These are phyloP conservation scores for Aspergillus chevalieri DNA, from an alignment of 2,329 filamentous ascomycete genomes.

Conservation along the genomic window DNA sequence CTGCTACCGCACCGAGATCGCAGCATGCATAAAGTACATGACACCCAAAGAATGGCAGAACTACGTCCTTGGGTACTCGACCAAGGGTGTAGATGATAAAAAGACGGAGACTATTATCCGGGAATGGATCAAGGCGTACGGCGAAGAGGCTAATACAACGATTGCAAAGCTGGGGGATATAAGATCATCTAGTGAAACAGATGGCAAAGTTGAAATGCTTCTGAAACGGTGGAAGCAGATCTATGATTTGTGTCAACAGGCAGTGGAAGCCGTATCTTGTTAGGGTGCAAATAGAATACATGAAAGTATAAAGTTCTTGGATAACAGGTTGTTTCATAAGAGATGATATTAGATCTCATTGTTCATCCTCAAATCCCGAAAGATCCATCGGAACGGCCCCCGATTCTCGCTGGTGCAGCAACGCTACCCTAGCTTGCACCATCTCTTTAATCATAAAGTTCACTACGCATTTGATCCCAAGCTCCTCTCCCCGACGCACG, in stretches of 20 bases:
- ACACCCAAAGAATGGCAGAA: constrained; percentile 32
- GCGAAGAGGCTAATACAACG: constrained; percentile 26
- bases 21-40: constrained; percentile 36
- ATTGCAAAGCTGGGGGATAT: constrained; percentile 17
- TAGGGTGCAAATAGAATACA: constrained; percentile 1
- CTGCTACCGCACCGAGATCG: constrained; percentile 40
- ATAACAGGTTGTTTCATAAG: not conserved
- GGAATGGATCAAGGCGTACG: constrained; percentile 31
- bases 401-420: constrained; percentile 31
- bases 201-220: constrained; percentile 21
- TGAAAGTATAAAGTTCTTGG: too few relatives aligned
- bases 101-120: constrained; percentile 29
- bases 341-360: not conserved
- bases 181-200: constrained; percentile 2
- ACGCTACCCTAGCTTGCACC: constrained; percentile 62
- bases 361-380: constrained; percentile 7
- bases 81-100: constrained; percentile 21
- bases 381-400: constrained; percentile 29
- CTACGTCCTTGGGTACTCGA: constrained; percentile 33
- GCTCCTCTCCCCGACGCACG: constrained; percentile 61
- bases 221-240: constrained; percentile 37
- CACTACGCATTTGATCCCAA: constrained; percentile 65
- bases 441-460: constrained; percentile 68
- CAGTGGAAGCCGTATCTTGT: constrained; percentile 17
- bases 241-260: constrained; percentile 24